Base-by-base conservation (phyloP, 225 moss, liverwort and hornwort species). In the Neckera pumila region DNA sequence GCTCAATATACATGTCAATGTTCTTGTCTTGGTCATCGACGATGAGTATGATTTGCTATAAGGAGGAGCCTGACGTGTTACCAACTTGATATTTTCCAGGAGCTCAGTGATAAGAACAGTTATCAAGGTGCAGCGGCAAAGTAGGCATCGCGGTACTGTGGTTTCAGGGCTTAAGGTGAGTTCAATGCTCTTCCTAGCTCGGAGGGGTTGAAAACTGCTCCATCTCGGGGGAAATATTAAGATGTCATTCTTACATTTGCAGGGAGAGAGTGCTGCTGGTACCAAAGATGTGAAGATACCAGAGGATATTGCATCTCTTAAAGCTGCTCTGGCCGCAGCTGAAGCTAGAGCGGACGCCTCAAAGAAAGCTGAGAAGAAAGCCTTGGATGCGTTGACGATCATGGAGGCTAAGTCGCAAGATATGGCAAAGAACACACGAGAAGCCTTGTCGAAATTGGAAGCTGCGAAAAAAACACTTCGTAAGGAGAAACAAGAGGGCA, bases 321-420 rank as follows among this genome's bases (percentile, higher is more conserved):
- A 90, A 93, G 92, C 89, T 90, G 94, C 96, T 38, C 81, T 96
- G 91, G 90, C 91, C 79, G 94, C 91, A 67, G 91, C 93, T 79
- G 95, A 97, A 91, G 89, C 88, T 71, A 92, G 94, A 89, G 92
- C 95, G 20, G 87, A 88, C n/a, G 92, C 93, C 85, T 91, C 95
- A 88, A 91, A 96, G 86, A 93, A 93, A 83, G 92, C 93, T 81
- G 93, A 90, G 79, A 87, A 40, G 76, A 89, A 94, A 71, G 94
- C 94, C 38, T 83, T 95, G 74, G 90, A 95, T 86, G 89, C 92
- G 43, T 83, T 93, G 80, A 89, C 91, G 58, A 88, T 90, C 78
- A 88, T 92, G 81, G 95, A 95, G 91, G 90, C 90, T 34, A 95
- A 92, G 67, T 89, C 91, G 33, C 90, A 91, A 86, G 92, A 88